Base-by-base conservation (phyloP, 2,329 filamentous ascomycete species). In the Cytospora paraplurivora region DNA sequence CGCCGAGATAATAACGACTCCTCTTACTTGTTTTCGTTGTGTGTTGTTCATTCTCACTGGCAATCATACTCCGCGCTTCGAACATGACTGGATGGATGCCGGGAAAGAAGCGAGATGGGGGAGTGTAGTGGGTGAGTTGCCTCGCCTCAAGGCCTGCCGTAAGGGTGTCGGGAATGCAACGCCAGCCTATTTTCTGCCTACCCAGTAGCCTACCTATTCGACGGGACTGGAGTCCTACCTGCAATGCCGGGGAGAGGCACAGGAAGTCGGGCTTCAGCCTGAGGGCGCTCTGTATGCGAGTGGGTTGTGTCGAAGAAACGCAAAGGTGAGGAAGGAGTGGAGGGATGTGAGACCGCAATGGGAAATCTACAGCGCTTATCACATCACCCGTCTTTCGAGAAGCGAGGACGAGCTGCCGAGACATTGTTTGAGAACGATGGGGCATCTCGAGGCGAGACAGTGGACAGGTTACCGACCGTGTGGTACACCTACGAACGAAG, bases 221-320 rank as follows among this genome's bases (percentile, higher is more conserved):
- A 56, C 12, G 47, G 47, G 44, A 12, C n/a, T 50, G 32, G 37
- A 56, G 54, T 17, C 41, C 44, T 19, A 52, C 34, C 15, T n/a
- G 15, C 34, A 27, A 57, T 58, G 61, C 37, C 51, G 55, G 49
- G 4, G 37, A 58, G 55, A 47, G 60, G 55, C 55, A 47, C 55
- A 54, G 54, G 47, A 44, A n/a, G 17, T 44, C 41, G 27, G 49
- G 12, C 33, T 32, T 21, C 13, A 37, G n/a, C 17, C 17, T 27
- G 56, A 51, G 15, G 44, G 27, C n/a, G 19, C 17, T 41, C n/a
- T 27, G 12, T 12, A 27, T 13, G 21, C 3, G 32, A 32, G 19
- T 8, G 38, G 33, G 10, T 15, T 10, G 35, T n/a, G 11, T 7
- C 11, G 10, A 50, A 32, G 32, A 21, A 27, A 8, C 8, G 15